Base-by-base conservation (phyloP, 2,329 filamentous ascomycete species). In the Aspergillus sp. region DNA sequence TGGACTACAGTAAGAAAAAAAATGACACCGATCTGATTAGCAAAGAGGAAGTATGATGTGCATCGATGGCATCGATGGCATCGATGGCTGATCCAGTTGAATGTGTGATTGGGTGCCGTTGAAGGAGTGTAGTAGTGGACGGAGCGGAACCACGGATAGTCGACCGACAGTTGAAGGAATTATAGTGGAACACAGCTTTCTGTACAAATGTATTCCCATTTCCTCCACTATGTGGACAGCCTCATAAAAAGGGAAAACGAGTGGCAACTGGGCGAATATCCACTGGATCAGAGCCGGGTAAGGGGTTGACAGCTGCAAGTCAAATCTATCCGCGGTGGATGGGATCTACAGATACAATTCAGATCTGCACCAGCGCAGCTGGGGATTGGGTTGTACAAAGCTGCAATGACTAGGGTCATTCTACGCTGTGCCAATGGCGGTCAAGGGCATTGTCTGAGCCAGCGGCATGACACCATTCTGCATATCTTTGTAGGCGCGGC, bases 41-140 rank as follows among this genome's bases (percentile, higher is more conserved):
- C 17, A 24, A 32, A 47, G 13, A 19, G 7, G 16, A 11, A 36
- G 45, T 19, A 19, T 47, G 45, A 47, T 47, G 20, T 47, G 45
- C 45, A 38, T 36, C 24, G 49, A 45, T 45, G 49, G 45, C 50
- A 52, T 55, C 47, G 47, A 55, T 55, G 53, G 50, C 50, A 53
- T 55, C 48, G 47, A 55, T 55, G 53, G 50, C 53, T 50, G 38
- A 26, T 19, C 40, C 13, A 42, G n/a, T 19, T 8, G 10, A 11
- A 20, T 36, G 13, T 16, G n/a, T 55, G 50, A 53, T 53, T 55
- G 53, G 53, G 45, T 49, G 45, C 45, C 43, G 36, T 47, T n/a
- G 16, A 35, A 24, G 16, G 10, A 22, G n/a, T 10, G 19, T n/a
- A 17, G 30, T 20, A 26, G 35, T 38, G 35, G 35, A 14, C 35